Evolutionary conservation across 306 rosid genomes (phyloP), one percentile per base, ranked within the genome.

Genomic region (Vachellia pachyceras): DNA sequence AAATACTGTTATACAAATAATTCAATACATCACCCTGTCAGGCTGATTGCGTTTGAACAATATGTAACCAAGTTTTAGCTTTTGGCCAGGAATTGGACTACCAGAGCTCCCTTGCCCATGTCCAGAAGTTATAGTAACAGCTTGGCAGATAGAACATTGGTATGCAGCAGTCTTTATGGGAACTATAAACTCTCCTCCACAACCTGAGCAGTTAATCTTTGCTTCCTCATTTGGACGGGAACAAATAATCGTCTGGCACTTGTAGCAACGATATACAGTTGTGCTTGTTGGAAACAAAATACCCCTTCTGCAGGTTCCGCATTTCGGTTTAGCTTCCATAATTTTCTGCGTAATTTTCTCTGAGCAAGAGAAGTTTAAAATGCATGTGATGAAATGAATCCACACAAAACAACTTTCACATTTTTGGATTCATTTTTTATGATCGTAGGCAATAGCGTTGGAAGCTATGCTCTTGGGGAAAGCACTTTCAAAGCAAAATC

Each of bases 111-210:
- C n/a, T 39, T 49, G 82, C 15, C 20, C 55, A 15, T 39, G 44
- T 40, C 54, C 64, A 11, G 79, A 72, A 77, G 18, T 1, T 50
- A 39, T 71, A 39, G 25, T 23, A 57, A 54, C 50, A 65, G 36
- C 3, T 33, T 3, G 35, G 65, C 85, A 80, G 3, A 25, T 10
- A 2, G 25, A 9, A 77, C 85, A 84, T 18, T 73, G 80, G 68
- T 70, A 52, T 18, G 72, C 37, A 29, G 20, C 22, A 22, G 46
- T 25, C 5, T 3, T 70, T 42, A 18, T 0, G 2, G 87, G 72
- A 33, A 70, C 75, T 36, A 22, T 0, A 35, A 35, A 52, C 58
- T 35, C 18, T n/a, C 3, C 25, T 33, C 20, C 50, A 81, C 87
- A 80, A 20, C 50, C 60, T 1, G 13, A 50, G 82, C 87, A 80